Evolutionary conservation across 2,329 filamentous ascomycete species (phyloP).

Genomic region (Neocatenulostroma microsporum): DNA sequence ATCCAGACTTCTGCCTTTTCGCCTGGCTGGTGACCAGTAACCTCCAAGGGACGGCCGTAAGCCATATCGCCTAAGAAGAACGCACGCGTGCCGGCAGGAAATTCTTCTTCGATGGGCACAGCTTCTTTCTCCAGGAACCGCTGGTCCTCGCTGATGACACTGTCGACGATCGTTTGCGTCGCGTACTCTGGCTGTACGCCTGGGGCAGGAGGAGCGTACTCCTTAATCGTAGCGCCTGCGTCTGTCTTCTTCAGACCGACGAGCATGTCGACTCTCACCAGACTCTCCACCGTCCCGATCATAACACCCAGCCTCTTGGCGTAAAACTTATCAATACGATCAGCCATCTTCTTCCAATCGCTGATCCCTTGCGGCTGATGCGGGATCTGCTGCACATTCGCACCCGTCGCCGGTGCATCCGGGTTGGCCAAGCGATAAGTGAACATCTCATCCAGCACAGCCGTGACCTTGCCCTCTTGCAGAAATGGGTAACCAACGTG

Average conservation of each 20-base stretch:
- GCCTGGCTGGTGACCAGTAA: slow-evolving; percentile 59
- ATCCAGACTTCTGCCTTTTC: slow-evolving; percentile 74
- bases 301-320: slow-evolving; percentile 85
- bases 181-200: slow-evolving; percentile 86
- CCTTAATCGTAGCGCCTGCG: slow-evolving; percentile 82
- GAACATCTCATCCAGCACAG: slow-evolving; percentile 88
- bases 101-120: slow-evolving; percentile 85
- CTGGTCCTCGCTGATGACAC: slow-evolving; percentile 82
- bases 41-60: slow-evolving; percentile 82
- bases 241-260: slow-evolving; percentile 87
- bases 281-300: slow-evolving; percentile 76
- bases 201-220: slow-evolving; percentile 75
- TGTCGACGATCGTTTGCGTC: slow-evolving; percentile 82
- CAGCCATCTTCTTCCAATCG: slow-evolving; percentile 76
- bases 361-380: slow-evolving; percentile 70
- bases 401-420: slow-evolving; percentile 27
- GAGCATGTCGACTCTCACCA: slow-evolving; percentile 88
- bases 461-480: slow-evolving; percentile 82
- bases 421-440: slow-evolving; percentile 65
- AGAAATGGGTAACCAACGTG: slow-evolving; percentile 93
- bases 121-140: slow-evolving; percentile 87
- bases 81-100: slow-evolving; percentile 69
- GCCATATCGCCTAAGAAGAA: slow-evolving; percentile 94
- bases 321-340: slow-evolving; percentile 76
- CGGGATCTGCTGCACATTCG: slow-evolving; percentile 57